Evolutionary conservation across 192 early-diverging fungal species (phyloP), one percentile per base, ranked within the genome.

Genomic region (Thamnidium elegans): DNA sequence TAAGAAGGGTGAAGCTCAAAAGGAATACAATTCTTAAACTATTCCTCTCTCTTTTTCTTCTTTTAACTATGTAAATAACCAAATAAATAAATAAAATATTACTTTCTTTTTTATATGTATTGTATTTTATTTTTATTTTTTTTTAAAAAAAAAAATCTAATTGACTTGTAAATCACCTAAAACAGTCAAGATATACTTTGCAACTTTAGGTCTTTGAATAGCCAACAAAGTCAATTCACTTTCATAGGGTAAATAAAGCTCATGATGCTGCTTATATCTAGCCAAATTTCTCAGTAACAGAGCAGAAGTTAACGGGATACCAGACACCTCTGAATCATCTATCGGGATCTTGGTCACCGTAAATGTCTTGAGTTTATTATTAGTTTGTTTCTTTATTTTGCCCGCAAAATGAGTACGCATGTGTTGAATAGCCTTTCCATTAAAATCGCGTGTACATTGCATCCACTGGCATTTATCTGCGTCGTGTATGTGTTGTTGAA

Each of bases 231-330:
- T 66, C 46, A 85, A 54, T 15, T 78, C 79, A 19, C 77, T 69
- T 62, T 85, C 81, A 47, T 81, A 85, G 8, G 84, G 77, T 31
- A 78, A 53, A 53, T 81, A 83, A 44, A 78, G 66, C 19, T 65
- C 65, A 36, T 78, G 69, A 48, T 78, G 74, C 42, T 73, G 70
- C 44, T 78, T 77, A 20, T 79, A 67, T 26, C 68, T 53, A 5
- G 73, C 79, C 0, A 86, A 54, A 43, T 86, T 86, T 44, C 84
- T 60, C 8, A 86, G 62, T 14, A 86, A 55, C 44, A 86, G 68
- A 1, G 80, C 79, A 10, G 84, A 80, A n/a, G 81, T 82, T 55
- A 86, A 36, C 7, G 84, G 84, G 50, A 86, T 75, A 20, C 84
- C 84, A 10, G 75, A 72, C 11, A 81, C 75, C 15, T 79, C 77